A percentile compares a stretch with the other conserved stretches of the same genome.
Evolutionary conservation across 805 yeast genomes (phyloP).

Genomic region (Limtongia smithiae): DNA sequence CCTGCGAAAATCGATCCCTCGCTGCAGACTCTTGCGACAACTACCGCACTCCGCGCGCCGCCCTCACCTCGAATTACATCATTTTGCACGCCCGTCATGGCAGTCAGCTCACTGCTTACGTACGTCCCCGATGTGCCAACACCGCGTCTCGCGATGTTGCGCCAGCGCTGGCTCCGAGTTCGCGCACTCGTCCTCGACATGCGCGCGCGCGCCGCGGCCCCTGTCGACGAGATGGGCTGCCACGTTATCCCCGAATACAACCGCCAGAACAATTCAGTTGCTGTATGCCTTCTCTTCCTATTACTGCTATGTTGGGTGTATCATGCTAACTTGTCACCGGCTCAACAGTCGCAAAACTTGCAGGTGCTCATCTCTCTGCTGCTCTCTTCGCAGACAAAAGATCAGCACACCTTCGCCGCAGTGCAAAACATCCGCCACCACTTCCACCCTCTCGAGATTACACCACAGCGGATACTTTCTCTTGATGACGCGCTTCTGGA

Average conservation of each 20-base stretch:
- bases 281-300: slow-evolving; percentile 5
- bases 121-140: not conserved
- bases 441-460: slow-evolving; percentile 34
- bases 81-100: too few species aligned
- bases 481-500: slow-evolving; percentile 40
- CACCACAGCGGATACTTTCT: slow-evolving; percentile 46
- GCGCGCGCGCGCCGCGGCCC: slow-evolving; percentile 66
- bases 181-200: slow-evolving; percentile 40
- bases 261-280: slow-evolving; percentile 13
- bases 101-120: too few species aligned
- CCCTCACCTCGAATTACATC: too few species aligned
- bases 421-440: slow-evolving; percentile 57
- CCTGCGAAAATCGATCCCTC: too few species aligned
- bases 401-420: slow-evolving; percentile 74
- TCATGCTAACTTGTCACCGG: slow-evolving; percentile 10
- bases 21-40: too few species aligned
- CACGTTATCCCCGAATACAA: slow-evolving; percentile 48
- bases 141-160: slow-evolving; percentile 1
- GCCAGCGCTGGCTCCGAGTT: slow-evolving; percentile 19
- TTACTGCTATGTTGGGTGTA: not conserved
- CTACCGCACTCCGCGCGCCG: too few species aligned
- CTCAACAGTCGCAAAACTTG: slow-evolving; percentile 50
- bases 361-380: slow-evolving; percentile 76
- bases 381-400: slow-evolving; percentile 90
- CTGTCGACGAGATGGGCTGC: slow-evolving; percentile 89